These are phyloP conservation scores for Pisolithus thermaeus DNA, from an alignment of 1,284 basidiomycete species.

Conservation along the genomic window DNA sequence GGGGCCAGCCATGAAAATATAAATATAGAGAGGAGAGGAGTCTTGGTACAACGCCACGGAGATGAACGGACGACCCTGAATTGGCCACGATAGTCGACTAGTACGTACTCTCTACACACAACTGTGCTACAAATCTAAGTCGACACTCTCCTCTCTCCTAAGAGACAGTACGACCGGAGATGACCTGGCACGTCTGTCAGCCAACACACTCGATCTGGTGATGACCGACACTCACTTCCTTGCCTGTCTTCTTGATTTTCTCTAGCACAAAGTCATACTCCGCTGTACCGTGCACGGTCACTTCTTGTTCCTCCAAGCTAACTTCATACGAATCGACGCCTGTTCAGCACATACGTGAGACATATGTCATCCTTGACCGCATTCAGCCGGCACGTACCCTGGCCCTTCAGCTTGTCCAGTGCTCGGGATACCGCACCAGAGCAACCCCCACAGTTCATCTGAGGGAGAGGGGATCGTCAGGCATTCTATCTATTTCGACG, in stretches of 20 bases:
- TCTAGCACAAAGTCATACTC: conserved; percentile 63
- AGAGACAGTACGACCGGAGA: not conserved
- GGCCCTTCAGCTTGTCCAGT: conserved; percentile 49
- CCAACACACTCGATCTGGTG: not conserved
- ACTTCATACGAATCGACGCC: conserved; percentile 42
- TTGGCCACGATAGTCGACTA: too few relatives aligned
- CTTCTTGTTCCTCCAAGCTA: conserved; percentile 64
- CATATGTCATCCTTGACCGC: not conserved
- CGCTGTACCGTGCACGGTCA: conserved; percentile 59
- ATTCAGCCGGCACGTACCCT: conserved; percentile 39
- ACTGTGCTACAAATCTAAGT: too few relatives aligned
- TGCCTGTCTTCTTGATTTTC: conserved; percentile 86
- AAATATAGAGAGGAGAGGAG: too few relatives aligned
- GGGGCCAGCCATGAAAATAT: too few relatives aligned
- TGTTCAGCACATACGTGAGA: not conserved
- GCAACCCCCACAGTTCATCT: conserved; percentile 85
- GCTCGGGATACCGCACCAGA: conserved; percentile 74
- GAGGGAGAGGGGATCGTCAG: not conserved
- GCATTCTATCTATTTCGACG: not conserved
- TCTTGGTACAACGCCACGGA: too few relatives aligned
- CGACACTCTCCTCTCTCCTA: too few relatives aligned
- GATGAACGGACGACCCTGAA: too few relatives aligned
- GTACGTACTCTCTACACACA: too few relatives aligned
- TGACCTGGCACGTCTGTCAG: conserved; percentile 9
- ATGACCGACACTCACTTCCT: conserved; percentile 45